Conservation (phyloP, 2,329 filamentous ascomycete species). For the Geosmithia putterillii region DNA sequence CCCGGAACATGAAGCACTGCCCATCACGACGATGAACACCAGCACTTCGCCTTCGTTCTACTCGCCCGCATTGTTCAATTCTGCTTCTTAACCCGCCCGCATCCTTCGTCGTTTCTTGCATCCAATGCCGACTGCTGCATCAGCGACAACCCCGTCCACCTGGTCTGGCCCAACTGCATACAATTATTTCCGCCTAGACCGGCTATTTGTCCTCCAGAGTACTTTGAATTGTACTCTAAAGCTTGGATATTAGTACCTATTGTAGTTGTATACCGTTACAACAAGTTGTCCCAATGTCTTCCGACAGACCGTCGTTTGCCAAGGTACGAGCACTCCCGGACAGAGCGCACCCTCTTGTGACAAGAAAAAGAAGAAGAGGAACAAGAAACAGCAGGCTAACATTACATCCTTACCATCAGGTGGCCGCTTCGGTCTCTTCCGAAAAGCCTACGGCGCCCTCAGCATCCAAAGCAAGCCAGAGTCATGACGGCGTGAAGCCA, state of each 20-base stretch:
- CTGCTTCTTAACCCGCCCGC: constrained; percentile 37
- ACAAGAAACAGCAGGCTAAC: background rate
- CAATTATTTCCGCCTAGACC: constrained; percentile 6
- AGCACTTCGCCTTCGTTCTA: constrained; percentile 32
- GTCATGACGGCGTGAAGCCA: constrained; percentile 8
- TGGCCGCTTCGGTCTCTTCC: constrained; percentile 2
- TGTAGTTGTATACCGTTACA: constrained; percentile 22
- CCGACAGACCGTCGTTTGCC: constrained; percentile 60
- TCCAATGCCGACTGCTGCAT: background rate
- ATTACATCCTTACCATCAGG: background rate
- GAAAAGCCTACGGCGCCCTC: constrained; percentile 1
- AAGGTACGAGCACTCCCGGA: constrained; percentile 40
- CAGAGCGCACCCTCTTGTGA: background rate
- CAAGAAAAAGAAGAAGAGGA: no score
- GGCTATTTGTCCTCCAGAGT: background rate
- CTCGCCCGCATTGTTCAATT: constrained; percentile 40
- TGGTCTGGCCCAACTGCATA: background rate
- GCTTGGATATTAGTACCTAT: constrained; percentile 11
- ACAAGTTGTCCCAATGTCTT: constrained; percentile 30
- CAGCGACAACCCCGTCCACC: background rate
- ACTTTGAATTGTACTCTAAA: constrained; percentile 7
- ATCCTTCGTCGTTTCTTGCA: background rate
- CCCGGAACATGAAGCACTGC: constrained; percentile 11
- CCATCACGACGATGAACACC: constrained; percentile 43
- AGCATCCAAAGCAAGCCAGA: constrained; percentile 10